These are phyloP conservation scores for Ophiostoma australiae DNA, from an alignment of 2,329 filamentous ascomycete species.

Conservation along the genomic window DNA sequence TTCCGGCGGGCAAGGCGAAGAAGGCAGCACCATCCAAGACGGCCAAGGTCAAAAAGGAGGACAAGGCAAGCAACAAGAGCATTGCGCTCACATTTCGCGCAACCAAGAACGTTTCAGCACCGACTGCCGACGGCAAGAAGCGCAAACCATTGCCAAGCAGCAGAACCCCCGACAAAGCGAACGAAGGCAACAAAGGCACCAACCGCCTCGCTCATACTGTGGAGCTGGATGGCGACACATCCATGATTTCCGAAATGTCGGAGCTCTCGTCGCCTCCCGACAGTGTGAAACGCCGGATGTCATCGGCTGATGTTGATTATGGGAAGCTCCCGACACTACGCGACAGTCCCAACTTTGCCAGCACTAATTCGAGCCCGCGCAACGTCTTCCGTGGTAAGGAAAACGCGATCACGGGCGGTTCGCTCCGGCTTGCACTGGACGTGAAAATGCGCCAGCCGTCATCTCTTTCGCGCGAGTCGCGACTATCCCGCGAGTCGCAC, in stretches of 20 bases:
- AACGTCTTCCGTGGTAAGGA: conserved; percentile 14
- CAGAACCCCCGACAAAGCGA: background rate
- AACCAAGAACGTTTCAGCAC: conserved; percentile 38
- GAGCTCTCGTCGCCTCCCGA: conserved; percentile 14
- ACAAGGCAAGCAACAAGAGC: conserved; percentile 16
- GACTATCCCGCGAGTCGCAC: background rate
- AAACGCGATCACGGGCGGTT: conserved; percentile 6
- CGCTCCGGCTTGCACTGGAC: conserved; percentile 13
- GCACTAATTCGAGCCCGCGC: background rate
- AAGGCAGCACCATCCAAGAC: conserved; percentile 35
- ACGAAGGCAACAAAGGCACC: background rate
- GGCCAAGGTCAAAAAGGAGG: conserved; percentile 36
- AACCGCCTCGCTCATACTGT: background rate
- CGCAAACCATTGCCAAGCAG: conserved; percentile 19
- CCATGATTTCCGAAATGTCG: background rate
- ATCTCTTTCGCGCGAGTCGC: conserved; percentile 7
- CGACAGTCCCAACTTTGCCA: conserved; percentile 7
- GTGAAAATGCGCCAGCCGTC: conserved; percentile 18
- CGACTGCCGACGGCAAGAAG: conserved; percentile 18
- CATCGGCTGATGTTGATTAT: background rate
- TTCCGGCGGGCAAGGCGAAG: conserved; percentile 30
- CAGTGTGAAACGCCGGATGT: background rate
- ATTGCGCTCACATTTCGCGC: conserved; percentile 44
- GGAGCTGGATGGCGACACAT: background rate
- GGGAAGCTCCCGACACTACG: conserved; percentile 21